These are phyloP conservation scores for Pseudevernia furfuracea DNA, from an alignment of 495 filamentous ascomycete genomes.

Conservation along the genomic window DNA sequence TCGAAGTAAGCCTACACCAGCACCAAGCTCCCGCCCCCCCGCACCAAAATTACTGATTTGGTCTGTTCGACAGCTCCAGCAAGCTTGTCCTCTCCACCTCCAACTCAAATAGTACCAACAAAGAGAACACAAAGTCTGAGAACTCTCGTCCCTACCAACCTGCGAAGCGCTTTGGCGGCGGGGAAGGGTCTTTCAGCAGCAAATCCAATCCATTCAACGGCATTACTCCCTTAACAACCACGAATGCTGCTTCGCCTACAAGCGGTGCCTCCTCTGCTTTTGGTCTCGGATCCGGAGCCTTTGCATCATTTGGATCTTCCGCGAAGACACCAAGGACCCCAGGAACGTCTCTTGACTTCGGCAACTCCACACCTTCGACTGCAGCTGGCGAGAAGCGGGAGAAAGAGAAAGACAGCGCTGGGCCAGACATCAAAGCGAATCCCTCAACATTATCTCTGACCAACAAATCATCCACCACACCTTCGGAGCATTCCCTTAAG, in stretches of 20 bases:
- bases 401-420: constrained; percentile 42
- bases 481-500: constrained; percentile 58
- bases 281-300: constrained; percentile 87
- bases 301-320: constrained; percentile 86
- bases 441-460: constrained; percentile 34
- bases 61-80: constrained; percentile 50
- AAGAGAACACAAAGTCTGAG: constrained; percentile 55
- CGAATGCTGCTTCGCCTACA: constrained; percentile 74
- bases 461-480: constrained; percentile 33
- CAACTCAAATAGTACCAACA: constrained; percentile 45
- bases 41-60: constrained; percentile 16
- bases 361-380: constrained; percentile 43
- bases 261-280: constrained; percentile 85
- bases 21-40: not conserved
- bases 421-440: constrained; percentile 42
- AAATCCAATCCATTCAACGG: constrained; percentile 82
- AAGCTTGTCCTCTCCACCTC: constrained; percentile 86
- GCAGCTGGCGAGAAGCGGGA: constrained; percentile 61
- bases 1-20: constrained; percentile 27
- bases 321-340: constrained; percentile 82
- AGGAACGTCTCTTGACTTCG: constrained; percentile 68
- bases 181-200: constrained; percentile 68
- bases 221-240: constrained; percentile 60
- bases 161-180: constrained; percentile 68
- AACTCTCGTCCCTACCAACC: constrained; percentile 55